Evolutionary conservation across 1,284 basidiomycete genomes (phyloP).

Genomic region (Marasmius tenuissimus): DNA sequence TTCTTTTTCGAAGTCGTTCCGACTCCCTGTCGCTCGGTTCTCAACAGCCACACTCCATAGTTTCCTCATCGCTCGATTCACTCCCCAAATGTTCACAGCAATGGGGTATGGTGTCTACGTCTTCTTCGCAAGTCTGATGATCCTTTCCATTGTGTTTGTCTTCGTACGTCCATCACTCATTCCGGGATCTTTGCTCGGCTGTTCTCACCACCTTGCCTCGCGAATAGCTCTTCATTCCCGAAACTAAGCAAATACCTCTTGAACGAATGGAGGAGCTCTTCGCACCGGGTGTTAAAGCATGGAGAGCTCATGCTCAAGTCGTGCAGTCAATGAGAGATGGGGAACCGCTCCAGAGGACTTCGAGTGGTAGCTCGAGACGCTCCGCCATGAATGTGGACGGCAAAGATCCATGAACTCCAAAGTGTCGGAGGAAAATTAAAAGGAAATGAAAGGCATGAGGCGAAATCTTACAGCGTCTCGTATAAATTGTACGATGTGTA

Average conservation of each 20-base stretch:
- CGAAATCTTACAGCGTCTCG: too few species aligned
- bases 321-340: not conserved
- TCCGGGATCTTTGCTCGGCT: not conserved
- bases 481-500: too few species aligned
- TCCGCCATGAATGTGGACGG: too few species aligned
- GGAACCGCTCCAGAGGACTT: not conserved
- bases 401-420: too few species aligned
- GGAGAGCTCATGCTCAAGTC: conserved; percentile 19
- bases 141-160: conserved; percentile 29
- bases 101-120: conserved; percentile 39
- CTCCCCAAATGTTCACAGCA: conserved; percentile 34
- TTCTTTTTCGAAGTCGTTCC: not conserved
- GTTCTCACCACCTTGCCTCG: not conserved
- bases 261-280: conserved; percentile 39
- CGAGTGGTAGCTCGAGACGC: not conserved
- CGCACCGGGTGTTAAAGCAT: conserved; percentile 17
- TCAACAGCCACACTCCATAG: conserved; percentile 11
- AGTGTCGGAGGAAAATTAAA: too few species aligned
- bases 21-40: not conserved
- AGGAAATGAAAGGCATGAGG: too few species aligned
- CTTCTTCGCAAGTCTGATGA: conserved; percentile 35
- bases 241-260: conserved; percentile 34
- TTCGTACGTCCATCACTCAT: conserved; percentile 20
- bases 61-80: conserved; percentile 33
- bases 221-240: conserved; percentile 29